A percentile compares a stretch with the other conserved stretches of the same genome.
Conservation (phyloP, 306 rosid genomes). For the Vigna trinervia region DNA sequence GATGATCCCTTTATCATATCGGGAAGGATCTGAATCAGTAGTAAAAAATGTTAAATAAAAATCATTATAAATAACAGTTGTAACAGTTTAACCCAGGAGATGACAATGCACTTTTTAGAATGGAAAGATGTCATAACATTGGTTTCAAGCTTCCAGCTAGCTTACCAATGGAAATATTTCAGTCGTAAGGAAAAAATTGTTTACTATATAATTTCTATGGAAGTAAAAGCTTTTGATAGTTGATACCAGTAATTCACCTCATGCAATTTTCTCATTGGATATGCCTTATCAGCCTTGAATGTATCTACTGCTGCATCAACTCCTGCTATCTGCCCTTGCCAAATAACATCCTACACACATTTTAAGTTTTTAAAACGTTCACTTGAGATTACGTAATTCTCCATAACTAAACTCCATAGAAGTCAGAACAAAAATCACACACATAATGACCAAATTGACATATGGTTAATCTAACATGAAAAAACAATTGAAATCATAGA, state of each 20-base stretch:
- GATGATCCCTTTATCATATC: slow-evolving; percentile 68
- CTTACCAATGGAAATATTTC: slow-evolving; percentile 39
- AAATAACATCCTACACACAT: slow-evolving; percentile 76
- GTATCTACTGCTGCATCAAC: slow-evolving; percentile 74
- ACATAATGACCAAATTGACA: slow-evolving; percentile 3
- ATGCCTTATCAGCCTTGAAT: slow-evolving; percentile 89
- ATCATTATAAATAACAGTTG: slow-evolving; percentile 16
- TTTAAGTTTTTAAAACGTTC: slow-evolving; percentile 34
- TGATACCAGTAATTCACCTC: slow-evolving; percentile 61
- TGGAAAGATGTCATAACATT: slow-evolving; percentile 27
- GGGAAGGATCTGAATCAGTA: slow-evolving; percentile 87
- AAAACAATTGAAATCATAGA: slow-evolving; percentile 31
- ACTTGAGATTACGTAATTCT: slow-evolving; percentile 18
- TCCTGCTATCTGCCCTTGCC: slow-evolving; percentile 93
- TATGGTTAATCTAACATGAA: slow-evolving; percentile 34
- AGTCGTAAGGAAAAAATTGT: slow-evolving; percentile 18
- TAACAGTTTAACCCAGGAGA: slow-evolving; percentile 21
- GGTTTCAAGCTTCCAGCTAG: slow-evolving; percentile 32
- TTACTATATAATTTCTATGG: slow-evolving; percentile 31
- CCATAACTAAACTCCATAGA: slow-evolving; percentile 31
- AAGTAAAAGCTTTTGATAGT: slow-evolving; percentile 22
- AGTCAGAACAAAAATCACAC: slow-evolving; percentile 27
- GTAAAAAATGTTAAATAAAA: slow-evolving; percentile 44
- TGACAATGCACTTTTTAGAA: slow-evolving; percentile 11
- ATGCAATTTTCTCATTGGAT: slow-evolving; percentile 69